Evolutionary conservation across 2,329 filamentous ascomycete species (phyloP).

Genomic region (Cryphonectria carpinicola): DNA sequence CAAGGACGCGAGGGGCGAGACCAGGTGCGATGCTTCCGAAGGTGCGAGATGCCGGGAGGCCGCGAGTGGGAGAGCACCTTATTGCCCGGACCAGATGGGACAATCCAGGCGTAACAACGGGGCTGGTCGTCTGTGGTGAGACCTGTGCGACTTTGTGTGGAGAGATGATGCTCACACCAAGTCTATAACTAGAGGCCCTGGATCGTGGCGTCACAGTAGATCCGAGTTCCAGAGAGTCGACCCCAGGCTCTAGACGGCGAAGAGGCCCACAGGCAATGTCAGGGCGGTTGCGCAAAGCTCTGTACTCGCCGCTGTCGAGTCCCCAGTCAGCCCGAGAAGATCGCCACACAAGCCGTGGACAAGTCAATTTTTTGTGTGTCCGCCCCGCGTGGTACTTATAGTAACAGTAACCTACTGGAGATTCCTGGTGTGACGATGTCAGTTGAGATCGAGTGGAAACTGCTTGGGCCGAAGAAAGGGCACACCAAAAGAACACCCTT

Average conservation of each 20-base stretch:
- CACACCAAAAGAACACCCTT: neutral
- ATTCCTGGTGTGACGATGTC: neutral
- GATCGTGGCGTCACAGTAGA: conserved; percentile 19
- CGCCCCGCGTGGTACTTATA: neutral
- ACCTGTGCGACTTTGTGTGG: conserved; percentile 21
- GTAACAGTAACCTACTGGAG: conserved; percentile 10
- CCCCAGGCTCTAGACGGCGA: conserved; percentile 6
- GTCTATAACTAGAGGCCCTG: conserved; percentile 8
- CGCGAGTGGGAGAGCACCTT: conserved; percentile 1
- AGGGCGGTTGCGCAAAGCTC: conserved; percentile 13
- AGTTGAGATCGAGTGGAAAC: neutral
- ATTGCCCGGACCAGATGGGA: conserved; percentile 10
- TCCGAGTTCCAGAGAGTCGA: conserved; percentile 9
- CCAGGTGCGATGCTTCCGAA: conserved; percentile 3
- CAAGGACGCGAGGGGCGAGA: conserved; percentile 6
- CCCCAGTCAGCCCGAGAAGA: conserved; percentile 13
- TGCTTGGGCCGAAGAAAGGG: neutral
- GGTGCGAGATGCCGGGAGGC: neutral
- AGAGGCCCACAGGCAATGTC: conserved; percentile 9
- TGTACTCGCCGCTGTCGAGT: conserved; percentile 12
- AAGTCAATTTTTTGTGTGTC: neutral
- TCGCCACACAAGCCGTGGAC: conserved; percentile 5
- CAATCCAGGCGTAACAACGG: conserved; percentile 6
- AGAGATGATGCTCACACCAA: conserved; percentile 6
- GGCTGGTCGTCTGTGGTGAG: conserved; percentile 14